Percentiles rank a stretch among this genome's conserved stretches.
phyloP scores from a whole-genome alignment of 192 early-diverging fungal genomes.

The Chytriomyces sp. region DNA sequence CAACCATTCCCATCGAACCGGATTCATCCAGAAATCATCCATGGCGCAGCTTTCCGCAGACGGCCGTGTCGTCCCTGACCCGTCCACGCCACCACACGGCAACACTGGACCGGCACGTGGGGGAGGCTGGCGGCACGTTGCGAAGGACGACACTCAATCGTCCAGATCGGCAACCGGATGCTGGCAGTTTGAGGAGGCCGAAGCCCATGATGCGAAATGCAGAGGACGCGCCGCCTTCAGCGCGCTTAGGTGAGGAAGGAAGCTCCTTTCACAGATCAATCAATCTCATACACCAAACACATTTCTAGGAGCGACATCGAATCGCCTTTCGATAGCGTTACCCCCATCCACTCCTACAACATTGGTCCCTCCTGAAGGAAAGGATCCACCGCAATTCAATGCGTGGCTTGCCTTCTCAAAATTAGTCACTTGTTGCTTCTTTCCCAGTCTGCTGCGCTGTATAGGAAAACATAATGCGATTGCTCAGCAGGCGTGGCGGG shows the following conservation, averaged over 20 bases:
- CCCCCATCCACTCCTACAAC: no score
- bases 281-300: neutral
- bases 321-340: neutral
- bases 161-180: neutral
- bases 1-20: no score
- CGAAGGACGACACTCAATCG: conserved; percentile 2
- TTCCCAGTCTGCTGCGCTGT: conserved; percentile 19
- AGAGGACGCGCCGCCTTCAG: neutral
- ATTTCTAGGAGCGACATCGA: neutral
- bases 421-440: conserved; percentile 45
- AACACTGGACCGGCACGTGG: neutral
- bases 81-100: neutral
- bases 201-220: conserved; percentile 12
- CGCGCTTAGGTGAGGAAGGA: neutral
- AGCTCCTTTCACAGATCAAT: no score
- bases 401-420: conserved; percentile 41
- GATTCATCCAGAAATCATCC: no score
- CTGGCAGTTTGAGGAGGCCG: neutral
- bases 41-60: neutral
- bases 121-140: neutral
- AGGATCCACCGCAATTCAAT: neutral
- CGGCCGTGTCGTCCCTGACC: neutral
- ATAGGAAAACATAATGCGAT: conserved; percentile 36
- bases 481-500: conserved; percentile 57
- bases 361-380: no score